Conservation (phyloP, 441 rosid species). For the Geranium incanum region DNA sequence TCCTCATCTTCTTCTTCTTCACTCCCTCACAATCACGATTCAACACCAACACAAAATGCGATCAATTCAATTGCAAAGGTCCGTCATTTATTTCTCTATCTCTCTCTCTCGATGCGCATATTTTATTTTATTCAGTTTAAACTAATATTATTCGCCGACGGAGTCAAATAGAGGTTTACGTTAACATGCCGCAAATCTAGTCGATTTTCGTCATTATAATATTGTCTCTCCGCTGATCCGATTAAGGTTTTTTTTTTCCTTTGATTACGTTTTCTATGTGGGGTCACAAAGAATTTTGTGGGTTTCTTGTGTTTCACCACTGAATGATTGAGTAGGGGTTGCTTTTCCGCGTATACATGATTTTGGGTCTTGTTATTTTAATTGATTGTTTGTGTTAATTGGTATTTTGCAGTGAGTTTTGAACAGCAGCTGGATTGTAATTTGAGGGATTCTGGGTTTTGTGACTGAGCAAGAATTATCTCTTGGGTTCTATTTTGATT, state of each 20-base stretch:
- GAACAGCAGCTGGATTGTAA: not conserved
- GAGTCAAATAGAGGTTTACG: not conserved
- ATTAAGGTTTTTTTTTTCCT: not conserved
- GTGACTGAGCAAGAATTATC: constrained; percentile 4
- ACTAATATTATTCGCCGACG: not conserved
- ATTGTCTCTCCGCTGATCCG: not conserved
- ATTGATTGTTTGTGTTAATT: not conserved
- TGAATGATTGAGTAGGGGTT: not conserved
- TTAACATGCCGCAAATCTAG: not conserved
- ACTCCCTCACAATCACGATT: not conserved
- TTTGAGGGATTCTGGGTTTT: not conserved
- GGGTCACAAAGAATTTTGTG: not conserved
- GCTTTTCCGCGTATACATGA: not conserved
- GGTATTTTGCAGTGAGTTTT: not conserved
- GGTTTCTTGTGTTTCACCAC: not conserved
- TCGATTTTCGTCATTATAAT: not conserved
- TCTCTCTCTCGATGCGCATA: not conserved
- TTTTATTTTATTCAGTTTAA: not conserved
- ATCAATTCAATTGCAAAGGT: not conserved
- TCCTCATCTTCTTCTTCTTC: not conserved
- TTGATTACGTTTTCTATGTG: not conserved
- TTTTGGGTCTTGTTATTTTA: not conserved
- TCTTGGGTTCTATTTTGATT: not conserved
- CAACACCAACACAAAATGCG: not conserved
- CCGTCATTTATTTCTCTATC: not conserved